Evolutionary conservation across 306 rosid species (phyloP).

Genomic region (Rosa rugosa): DNA sequence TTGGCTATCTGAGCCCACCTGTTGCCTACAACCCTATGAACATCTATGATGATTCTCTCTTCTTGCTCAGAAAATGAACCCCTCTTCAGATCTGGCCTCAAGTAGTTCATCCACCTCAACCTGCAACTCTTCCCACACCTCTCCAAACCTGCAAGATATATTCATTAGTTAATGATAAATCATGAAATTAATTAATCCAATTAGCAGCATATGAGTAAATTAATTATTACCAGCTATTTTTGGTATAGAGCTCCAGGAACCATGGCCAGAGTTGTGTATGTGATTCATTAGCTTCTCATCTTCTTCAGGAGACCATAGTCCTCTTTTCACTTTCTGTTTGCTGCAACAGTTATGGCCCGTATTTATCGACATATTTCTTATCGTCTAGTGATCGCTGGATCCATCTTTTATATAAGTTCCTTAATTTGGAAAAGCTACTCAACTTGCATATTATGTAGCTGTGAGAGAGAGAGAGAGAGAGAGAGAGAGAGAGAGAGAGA

Average conservation of each 20-base stretch:
- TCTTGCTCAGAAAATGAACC: conserved; percentile 77
- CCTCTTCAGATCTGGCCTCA: conserved; percentile 82
- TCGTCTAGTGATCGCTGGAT: neutral
- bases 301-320: conserved; percentile 95
- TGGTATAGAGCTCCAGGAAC: conserved; percentile 83
- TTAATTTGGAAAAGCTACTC: neutral
- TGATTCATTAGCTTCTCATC: conserved; percentile 70
- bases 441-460: neutral
- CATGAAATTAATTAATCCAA: neutral
- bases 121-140: conserved; percentile 95
- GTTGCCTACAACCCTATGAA: conserved; percentile 86
- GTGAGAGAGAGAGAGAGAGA: conserved; percentile 6
- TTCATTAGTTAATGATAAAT: neutral
- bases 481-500: too few relatives aligned
- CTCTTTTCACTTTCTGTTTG: conserved; percentile 84
- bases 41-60: conserved; percentile 69
- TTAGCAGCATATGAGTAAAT: neutral
- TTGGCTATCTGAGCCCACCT: conserved; percentile 97
- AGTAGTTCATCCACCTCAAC: conserved; percentile 80
- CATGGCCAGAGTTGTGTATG: conserved; percentile 57
- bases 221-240: conserved; percentile 55
- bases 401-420: conserved; percentile 3
- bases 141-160: conserved; percentile 49
- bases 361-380: conserved; percentile 7
- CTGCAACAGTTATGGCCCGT: conserved; percentile 76